Base-by-base conservation (phyloP, 2,329 filamentous ascomycete species). In the Ophiostoma pallidulum region DNA sequence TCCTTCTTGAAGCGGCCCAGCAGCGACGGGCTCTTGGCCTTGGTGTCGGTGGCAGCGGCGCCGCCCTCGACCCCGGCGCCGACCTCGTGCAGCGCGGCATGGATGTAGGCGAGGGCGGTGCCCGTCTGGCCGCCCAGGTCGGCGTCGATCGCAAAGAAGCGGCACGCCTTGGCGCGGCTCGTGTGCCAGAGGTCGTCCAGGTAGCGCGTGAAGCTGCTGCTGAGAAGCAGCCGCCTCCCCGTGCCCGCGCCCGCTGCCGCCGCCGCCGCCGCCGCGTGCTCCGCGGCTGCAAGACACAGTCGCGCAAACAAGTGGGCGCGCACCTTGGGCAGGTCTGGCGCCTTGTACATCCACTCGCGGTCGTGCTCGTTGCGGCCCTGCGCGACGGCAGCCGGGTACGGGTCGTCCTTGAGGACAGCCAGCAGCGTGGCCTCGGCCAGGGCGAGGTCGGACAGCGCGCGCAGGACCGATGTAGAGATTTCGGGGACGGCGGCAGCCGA, bases 331-430 rank as follows among this genome's bases (percentile, higher is more conserved):
- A 96, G 86, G 43, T 88, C 80, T 1, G 91, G 88, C 0, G 88
- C 78, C 58, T 85, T 87, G 64, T 92, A 94, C 89, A 97, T 97
- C 91, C 91, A 98, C 56, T 97, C 91, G 52, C 78, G 88, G 63
- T 90, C 88, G 56, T 83, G 80, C 45, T 82, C 78, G 60, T 94
- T 94, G 41, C 90, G 77, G 48, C 83, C 79, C 58, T 94, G 86
- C 1, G 88, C 80, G 3, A 94, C 83, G 7, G 82, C 77, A 2
- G 84, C 81, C 1, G 91, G 84, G 59, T 96, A 97, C 0, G 91
- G 89, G 59, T 98, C 92, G 60, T 97, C 91, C 58, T 97, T 97
- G 42, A 94, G 64, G 1, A 97, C 88, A 0, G 88, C 88, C 1
- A 96, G 76, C 1, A 97, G 74, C 0, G 90, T 96, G 0, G 90